These are phyloP conservation scores for Lippia alba DNA, from an alignment of 305 asterid genomes.

Conservation along the genomic window DNA sequence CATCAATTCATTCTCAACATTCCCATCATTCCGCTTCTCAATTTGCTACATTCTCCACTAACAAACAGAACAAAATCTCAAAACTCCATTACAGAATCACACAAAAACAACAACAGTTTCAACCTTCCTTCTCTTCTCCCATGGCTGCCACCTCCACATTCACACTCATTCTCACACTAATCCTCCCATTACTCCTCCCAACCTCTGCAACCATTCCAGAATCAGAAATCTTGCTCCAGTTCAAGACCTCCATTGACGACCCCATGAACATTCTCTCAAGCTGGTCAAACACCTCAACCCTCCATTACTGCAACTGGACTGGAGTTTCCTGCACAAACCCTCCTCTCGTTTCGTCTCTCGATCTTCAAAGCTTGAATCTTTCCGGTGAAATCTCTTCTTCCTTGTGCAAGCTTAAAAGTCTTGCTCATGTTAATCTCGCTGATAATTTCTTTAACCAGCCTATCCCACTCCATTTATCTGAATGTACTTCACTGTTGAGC, in stretches of 20 bases:
- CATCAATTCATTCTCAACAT: constrained; percentile 26
- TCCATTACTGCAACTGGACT: constrained; percentile 81
- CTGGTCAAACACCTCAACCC: constrained; percentile 62
- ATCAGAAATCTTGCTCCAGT: constrained; percentile 64
- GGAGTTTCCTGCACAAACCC: constrained; percentile 73
- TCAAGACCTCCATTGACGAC: constrained; percentile 77
- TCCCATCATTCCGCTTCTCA: constrained; percentile 29
- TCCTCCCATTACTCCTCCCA: constrained; percentile 45
- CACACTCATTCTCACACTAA: constrained; percentile 45
- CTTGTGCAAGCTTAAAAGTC: constrained; percentile 57
- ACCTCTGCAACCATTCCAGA: constrained; percentile 61
- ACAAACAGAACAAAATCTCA: constrained; percentile 27
- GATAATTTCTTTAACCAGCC: constrained; percentile 75
- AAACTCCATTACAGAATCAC: constrained; percentile 29
- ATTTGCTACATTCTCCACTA: constrained; percentile 28
- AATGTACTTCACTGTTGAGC: constrained; percentile 58
- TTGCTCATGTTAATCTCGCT: constrained; percentile 69
- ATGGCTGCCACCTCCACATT: constrained; percentile 54
- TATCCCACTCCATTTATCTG: constrained; percentile 78
- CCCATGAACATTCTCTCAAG: constrained; percentile 54
- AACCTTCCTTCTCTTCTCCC: constrained; percentile 43
- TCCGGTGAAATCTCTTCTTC: constrained; percentile 85
- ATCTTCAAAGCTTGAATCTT: constrained; percentile 70
- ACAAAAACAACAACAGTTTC: background rate
- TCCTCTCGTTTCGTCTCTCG: constrained; percentile 49